phyloP scores from a whole-genome alignment of 768 basidiomycete genomes.

The Dioszegia aurantiaca region DNA sequence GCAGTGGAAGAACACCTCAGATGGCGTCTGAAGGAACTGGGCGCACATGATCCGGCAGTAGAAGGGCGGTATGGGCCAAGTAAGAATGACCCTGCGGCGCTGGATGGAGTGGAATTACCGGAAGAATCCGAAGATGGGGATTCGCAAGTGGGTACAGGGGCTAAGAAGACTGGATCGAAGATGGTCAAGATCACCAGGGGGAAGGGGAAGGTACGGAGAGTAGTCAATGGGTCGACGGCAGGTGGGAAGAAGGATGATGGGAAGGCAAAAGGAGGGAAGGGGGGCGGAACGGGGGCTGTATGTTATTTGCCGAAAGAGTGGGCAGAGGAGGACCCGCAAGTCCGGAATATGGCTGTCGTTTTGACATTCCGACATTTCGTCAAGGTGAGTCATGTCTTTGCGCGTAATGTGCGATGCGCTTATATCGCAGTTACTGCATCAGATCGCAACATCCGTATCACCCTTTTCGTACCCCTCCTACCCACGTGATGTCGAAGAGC shows the following conservation, averaged over 20 bases:
- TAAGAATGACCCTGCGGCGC: slow-evolving; percentile 33
- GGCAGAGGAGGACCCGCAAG: slow-evolving; percentile 41
- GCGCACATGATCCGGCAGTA: slow-evolving; percentile 46
- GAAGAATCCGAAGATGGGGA: slow-evolving; percentile 24
- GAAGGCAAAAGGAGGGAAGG: slow-evolving; percentile 27
- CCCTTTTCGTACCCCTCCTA: slow-evolving; percentile 50
- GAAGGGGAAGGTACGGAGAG: slow-evolving; percentile 34
- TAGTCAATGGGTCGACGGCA: slow-evolving; percentile 26
- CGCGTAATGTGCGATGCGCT: too few species aligned
- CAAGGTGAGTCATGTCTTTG: slow-evolving; percentile 45
- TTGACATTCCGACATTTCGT: slow-evolving; percentile 51
- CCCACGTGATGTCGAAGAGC: slow-evolving; percentile 43
- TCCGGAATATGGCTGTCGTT: slow-evolving; percentile 49
- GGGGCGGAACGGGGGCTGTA: slow-evolving; percentile 20
- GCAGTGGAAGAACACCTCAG: slow-evolving; percentile 52
- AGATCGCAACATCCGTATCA: slow-evolving; percentile 43
- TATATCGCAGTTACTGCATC: slow-evolving; percentile 48
- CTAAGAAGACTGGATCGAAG: slow-evolving; percentile 17
- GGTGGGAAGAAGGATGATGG: slow-evolving; percentile 11
- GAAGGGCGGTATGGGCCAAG: slow-evolving; percentile 44
- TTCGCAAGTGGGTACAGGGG: slow-evolving; percentile 7
- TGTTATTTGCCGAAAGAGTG: slow-evolving; percentile 45
- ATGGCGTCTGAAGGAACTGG: slow-evolving; percentile 51
- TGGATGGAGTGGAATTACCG: slow-evolving; percentile 37
- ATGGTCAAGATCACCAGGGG: slow-evolving; percentile 37